Evolutionary conservation across 2,329 filamentous ascomycete genomes (phyloP).

Genomic region (Colletotrichum chlorophyti): DNA sequence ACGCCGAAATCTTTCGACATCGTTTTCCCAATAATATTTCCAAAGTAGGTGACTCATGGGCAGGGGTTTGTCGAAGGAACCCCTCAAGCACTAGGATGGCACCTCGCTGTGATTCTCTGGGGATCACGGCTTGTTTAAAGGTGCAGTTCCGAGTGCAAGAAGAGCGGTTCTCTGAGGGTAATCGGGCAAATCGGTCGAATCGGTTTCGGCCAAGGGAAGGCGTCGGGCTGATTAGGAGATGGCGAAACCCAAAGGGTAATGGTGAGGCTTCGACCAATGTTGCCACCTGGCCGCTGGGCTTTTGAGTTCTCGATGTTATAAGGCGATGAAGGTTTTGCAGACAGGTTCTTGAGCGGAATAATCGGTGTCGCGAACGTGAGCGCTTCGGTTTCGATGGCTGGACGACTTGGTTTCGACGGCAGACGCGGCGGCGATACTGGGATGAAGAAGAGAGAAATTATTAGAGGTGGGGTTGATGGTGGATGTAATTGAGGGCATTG

Average conservation of each 20-base stretch:
- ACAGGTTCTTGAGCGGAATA: not conserved
- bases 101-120: constrained; percentile 89
- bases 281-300: constrained; percentile 23
- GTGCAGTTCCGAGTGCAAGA: constrained; percentile 54
- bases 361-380: not conserved
- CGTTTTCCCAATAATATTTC: constrained; percentile 96
- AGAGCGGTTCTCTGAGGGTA: constrained; percentile 29
- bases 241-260: not conserved
- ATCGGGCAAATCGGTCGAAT: constrained; percentile 21
- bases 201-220: not conserved
- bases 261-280: constrained; percentile 6
- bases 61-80: constrained; percentile 43
- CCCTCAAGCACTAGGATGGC: constrained; percentile 62
- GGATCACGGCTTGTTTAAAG: constrained; percentile 96
- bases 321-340: not conserved
- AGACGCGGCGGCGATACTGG: not conserved
- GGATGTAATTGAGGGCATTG: constrained; percentile 16
- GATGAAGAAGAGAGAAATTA: not conserved
- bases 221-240: not conserved
- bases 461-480: constrained; percentile 1
- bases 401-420: not conserved
- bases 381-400: constrained; percentile 1
- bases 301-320: not conserved
- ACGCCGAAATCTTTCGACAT: constrained; percentile 93
- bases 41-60: constrained; percentile 97